Percentiles rank a stretch among this genome's conserved stretches.
These are phyloP conservation scores for Hericium alpestre DNA, from an alignment of 768 basidiomycete species.

Conservation along the genomic window DNA sequence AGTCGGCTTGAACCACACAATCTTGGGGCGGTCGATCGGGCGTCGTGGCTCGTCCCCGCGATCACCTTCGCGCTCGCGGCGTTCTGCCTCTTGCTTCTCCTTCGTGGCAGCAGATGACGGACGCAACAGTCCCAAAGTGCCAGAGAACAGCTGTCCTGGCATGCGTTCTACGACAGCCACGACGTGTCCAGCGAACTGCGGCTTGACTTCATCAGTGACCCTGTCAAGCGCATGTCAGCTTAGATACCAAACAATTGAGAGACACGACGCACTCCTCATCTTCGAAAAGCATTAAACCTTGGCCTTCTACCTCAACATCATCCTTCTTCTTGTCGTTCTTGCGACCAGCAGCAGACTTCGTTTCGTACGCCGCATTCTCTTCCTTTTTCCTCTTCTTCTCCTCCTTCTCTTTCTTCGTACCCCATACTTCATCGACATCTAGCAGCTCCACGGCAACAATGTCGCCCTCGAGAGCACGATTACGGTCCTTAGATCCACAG, in stretches of 20 bases:
- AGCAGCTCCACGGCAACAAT: slow-evolving; percentile 96
- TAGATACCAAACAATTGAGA: neutral
- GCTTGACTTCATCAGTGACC: slow-evolving; percentile 96
- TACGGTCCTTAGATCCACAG: slow-evolving; percentile 96
- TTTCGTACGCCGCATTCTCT: slow-evolving; percentile 92
- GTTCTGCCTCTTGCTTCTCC: slow-evolving; percentile 97
- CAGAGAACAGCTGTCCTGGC: slow-evolving; percentile 97
- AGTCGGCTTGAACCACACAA: slow-evolving; percentile 99
- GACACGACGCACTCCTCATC: slow-evolving; percentile 72
- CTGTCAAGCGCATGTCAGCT: slow-evolving; percentile 26
- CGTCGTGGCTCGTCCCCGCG: slow-evolving; percentile 76
- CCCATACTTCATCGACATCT: slow-evolving; percentile 97
- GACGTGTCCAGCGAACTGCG: slow-evolving; percentile 96
- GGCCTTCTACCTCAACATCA: slow-evolving; percentile 98
- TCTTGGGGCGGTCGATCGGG: slow-evolving; percentile 87
- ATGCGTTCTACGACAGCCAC: slow-evolving; percentile 99
- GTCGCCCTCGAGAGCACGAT: slow-evolving; percentile 95
- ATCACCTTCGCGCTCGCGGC: slow-evolving; percentile 93
- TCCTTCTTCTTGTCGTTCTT: slow-evolving; percentile 99
- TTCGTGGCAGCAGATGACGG: slow-evolving; percentile 96
- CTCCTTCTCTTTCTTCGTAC: slow-evolving; percentile 99
- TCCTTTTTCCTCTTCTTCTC: slow-evolving; percentile 99
- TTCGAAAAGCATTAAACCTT: slow-evolving; percentile 92
- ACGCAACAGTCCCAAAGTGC: slow-evolving; percentile 87
- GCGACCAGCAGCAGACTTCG: slow-evolving; percentile 60